Base-by-base conservation (phyloP, 2,329 filamentous ascomycete genomes). In the Colletotrichum echinochloae region DNA sequence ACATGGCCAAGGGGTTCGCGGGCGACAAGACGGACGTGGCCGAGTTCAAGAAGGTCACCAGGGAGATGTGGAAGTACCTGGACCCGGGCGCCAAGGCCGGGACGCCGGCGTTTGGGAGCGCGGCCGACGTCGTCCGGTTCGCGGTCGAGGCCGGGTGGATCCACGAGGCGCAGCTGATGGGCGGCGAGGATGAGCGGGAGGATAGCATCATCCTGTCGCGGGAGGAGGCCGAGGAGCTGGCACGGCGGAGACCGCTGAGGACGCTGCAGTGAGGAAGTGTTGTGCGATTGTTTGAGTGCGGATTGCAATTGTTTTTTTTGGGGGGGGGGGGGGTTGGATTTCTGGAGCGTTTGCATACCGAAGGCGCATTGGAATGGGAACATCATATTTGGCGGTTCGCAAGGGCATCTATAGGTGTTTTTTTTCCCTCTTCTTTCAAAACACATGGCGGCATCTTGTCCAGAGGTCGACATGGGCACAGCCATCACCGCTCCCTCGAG, bases 91-190 rank as follows among this genome's bases (percentile, higher is more conserved):
- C 87, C 1, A 81, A 81, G 28, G 79, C 81, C 7, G 77, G 77
- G 14, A 77, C 86, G 5, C 83, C 87, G 9, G 84, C 84, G 39
- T 90, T 90, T 74, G 82, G 82, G 2, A 85, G 85, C 57, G 87
- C 88, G 2, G 87, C 83, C 16, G 88, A 89, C 70, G 81, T 89
- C 23, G 86, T 90, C 39, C 80, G 83, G 60, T 90, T 88, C 74
- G 86, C 86, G 4, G 81, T 88, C 14, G 88, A 90, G 77, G 82
- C 86, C 1, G 87, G 87, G 7, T 90, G 88, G 88, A 79, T 90
- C 54, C 82, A 81, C 1, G 83, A 86, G 74, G 82, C 82, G 23
- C 87, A 90, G 77, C 76, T 90, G 49, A 77, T 82, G 30, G 85
- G 81, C 5, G 73, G 74, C 2, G 60, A 41, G 20, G 60, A 69